These are phyloP conservation scores for Oryza glumipatula DNA, from an alignment of 176 grass and related monocot genomes.

Conservation along the genomic window DNA sequence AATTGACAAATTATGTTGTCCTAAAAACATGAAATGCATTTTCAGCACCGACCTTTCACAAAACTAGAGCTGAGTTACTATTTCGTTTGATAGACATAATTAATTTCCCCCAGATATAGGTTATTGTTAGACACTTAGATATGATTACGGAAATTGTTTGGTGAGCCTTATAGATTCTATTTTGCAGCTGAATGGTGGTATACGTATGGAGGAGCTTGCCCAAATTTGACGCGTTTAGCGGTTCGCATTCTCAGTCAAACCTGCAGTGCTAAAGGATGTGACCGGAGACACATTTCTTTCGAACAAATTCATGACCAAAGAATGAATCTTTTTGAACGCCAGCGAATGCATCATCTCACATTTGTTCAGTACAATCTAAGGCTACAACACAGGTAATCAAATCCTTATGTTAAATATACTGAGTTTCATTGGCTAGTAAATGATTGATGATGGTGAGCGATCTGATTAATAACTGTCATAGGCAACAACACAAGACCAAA, in stretches of 20 bases:
- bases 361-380: conserved; percentile 92
- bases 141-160: conserved; percentile 8
- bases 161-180: conserved; percentile 17
- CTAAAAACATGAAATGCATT: conserved; percentile 7
- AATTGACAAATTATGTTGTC: neutral
- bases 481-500: conserved; percentile 60
- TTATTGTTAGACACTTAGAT: neutral
- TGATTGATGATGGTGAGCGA: neutral
- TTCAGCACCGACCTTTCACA: neutral
- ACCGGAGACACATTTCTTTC: conserved; percentile 61
- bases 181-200: conserved; percentile 92
- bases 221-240: conserved; percentile 73
- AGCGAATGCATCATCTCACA: conserved; percentile 66
- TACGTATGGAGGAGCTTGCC: conserved; percentile 84
- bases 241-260: conserved; percentile 93
- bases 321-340: conserved; percentile 88
- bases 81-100: neutral
- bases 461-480: conserved; percentile 41
- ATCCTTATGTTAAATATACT: neutral
- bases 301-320: conserved; percentile 76
- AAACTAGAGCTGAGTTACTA: conserved; percentile 1
- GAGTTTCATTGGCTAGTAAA: neutral
- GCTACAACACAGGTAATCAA: conserved; percentile 74
- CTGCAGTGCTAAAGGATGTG: conserved; percentile 76
- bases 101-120: conserved; percentile 6